These are phyloP conservation scores for Parietaria judaica DNA, from an alignment of 306 rosid genomes.

Conservation along the genomic window DNA sequence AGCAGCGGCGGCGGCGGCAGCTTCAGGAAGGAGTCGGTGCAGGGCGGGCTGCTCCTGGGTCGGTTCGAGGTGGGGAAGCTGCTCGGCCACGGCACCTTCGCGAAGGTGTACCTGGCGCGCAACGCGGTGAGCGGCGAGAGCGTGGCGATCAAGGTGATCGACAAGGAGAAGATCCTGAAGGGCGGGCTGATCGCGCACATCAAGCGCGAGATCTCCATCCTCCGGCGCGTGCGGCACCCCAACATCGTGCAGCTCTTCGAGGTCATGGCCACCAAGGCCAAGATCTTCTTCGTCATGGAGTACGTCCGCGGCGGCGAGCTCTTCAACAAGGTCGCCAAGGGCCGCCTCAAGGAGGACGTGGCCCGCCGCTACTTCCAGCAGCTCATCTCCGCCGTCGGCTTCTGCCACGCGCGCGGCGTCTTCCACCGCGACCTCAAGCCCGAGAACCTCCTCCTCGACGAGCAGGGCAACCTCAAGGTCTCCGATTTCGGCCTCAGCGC, in stretches of 20 bases:
- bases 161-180: constrained; percentile 82
- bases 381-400: constrained; percentile 70
- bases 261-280: constrained; percentile 89
- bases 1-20: not conserved
- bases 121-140: constrained; percentile 56
- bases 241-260: constrained; percentile 88
- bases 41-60: constrained; percentile 41
- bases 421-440: constrained; percentile 85
- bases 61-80: constrained; percentile 81
- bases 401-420: constrained; percentile 89
- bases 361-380: constrained; percentile 82
- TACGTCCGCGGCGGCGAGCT: constrained; percentile 92
- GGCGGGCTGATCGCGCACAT: constrained; percentile 80
- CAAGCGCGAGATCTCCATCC: constrained; percentile 95
- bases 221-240: constrained; percentile 92
- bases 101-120: constrained; percentile 74
- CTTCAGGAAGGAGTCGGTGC: constrained; percentile 30
- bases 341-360: constrained; percentile 68
- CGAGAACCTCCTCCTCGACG: constrained; percentile 69
- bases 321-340: constrained; percentile 88
- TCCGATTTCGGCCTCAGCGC: constrained; percentile 87
- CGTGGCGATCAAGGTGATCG: constrained; percentile 87
- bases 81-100: constrained; percentile 89
- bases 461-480: constrained; percentile 67
- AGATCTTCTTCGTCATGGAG: constrained; percentile 93